A percentile compares a stretch with the other conserved stretches of the same genome.
phyloP scores from a whole-genome alignment of 805 yeast genomes.

The Sugiyamaella americana region DNA sequence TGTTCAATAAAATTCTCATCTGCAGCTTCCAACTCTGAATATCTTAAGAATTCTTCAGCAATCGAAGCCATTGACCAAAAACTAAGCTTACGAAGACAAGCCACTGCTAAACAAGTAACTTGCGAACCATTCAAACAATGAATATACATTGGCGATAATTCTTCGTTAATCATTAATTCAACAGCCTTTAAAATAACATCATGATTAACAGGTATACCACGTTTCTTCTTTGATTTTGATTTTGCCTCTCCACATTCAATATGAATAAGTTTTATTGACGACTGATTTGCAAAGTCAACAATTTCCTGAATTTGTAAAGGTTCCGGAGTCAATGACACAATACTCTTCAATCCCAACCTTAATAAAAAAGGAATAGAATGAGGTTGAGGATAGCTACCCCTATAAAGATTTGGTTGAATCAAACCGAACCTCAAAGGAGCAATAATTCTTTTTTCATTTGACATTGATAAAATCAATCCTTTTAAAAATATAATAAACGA shows the following conservation, averaged over 20 bases:
- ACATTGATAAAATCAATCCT: too few relatives aligned
- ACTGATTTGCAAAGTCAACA: constrained; percentile 47
- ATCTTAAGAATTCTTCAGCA: constrained; percentile 74
- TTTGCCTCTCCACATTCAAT: constrained; percentile 53
- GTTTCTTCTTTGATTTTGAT: constrained; percentile 57
- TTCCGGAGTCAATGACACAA: constrained; percentile 73
- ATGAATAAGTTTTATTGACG: constrained; percentile 61
- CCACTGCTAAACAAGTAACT: constrained; percentile 74
- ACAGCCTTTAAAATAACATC: constrained; percentile 54
- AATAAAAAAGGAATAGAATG: constrained; percentile 63
- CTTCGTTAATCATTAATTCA: constrained; percentile 50
- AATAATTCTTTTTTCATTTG: constrained; percentile 16
- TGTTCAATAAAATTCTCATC: constrained; percentile 81
- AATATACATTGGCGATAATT: constrained; percentile 64
- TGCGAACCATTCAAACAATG: constrained; percentile 91
- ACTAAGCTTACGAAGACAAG: constrained; percentile 75
- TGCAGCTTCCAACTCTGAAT: constrained; percentile 69
- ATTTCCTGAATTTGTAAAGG: constrained; percentile 46
- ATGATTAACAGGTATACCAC: constrained; percentile 75
- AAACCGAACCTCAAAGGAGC: constrained; percentile 74
- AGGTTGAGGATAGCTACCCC: constrained; percentile 85
- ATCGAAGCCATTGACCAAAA: constrained; percentile 89
- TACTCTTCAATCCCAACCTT: constrained; percentile 59
- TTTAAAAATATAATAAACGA: too few relatives aligned
- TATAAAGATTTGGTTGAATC: constrained; percentile 60